Evolutionary conservation across 1,139 yeast genomes (phyloP).

Genomic region (Diutina siamensis): DNA sequence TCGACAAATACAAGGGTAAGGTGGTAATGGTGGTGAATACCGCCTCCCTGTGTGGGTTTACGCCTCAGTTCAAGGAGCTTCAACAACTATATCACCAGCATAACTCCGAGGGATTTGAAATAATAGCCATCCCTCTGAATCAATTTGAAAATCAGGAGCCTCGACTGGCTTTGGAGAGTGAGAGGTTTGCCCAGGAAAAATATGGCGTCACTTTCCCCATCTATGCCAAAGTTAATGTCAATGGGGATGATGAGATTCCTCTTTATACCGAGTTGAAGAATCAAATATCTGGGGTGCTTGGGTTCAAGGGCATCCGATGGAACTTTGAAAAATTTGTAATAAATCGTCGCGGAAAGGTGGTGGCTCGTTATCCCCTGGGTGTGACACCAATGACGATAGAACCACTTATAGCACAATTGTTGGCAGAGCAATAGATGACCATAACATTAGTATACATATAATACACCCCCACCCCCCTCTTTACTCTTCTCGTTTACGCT

Average conservation of each 20-base stretch:
- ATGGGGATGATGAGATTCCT: slow-evolving; percentile 21
- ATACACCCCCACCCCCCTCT: background rate
- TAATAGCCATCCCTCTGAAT: slow-evolving; percentile 34
- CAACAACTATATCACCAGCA: slow-evolving; percentile 24
- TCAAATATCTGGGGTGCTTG: slow-evolving; percentile 41
- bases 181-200: slow-evolving; percentile 15
- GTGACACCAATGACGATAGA: slow-evolving; percentile 56
- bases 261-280: slow-evolving; percentile 23
- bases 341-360: slow-evolving; percentile 61
- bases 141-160: slow-evolving; percentile 25
- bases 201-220: slow-evolving; percentile 45
- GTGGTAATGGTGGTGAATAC: slow-evolving; percentile 32
- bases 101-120: slow-evolving; percentile 18
- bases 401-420: slow-evolving; percentile 30
- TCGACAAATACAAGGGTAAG: slow-evolving; percentile 17
- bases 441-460: background rate
- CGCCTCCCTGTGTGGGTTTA: slow-evolving; percentile 34
- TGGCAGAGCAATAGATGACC: background rate
- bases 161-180: background rate
- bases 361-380: slow-evolving; percentile 55
- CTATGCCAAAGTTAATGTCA: slow-evolving; percentile 25
- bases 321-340: slow-evolving; percentile 88
- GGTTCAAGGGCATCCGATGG: slow-evolving; percentile 82
- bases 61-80: slow-evolving; percentile 30
- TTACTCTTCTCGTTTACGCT: background rate